phyloP scores from a whole-genome alignment of 306 rosid species.

The Phaseolus lunatus region DNA sequence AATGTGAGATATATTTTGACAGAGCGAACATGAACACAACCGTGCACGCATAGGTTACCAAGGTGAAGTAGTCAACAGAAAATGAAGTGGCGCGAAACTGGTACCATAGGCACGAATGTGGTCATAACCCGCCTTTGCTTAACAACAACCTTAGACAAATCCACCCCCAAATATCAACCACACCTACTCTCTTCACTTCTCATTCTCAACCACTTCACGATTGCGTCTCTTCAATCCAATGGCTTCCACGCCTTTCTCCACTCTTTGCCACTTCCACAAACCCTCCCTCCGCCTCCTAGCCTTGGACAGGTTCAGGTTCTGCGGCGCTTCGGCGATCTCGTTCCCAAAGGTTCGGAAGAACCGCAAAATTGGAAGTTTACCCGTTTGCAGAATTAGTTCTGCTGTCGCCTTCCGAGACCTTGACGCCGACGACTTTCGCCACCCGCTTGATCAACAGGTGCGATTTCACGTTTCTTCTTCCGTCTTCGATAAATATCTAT shows the following conservation, averaged over 20 bases:
- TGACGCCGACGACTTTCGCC: constrained; percentile 96
- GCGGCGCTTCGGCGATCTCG: constrained; percentile 28
- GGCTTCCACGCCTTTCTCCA: constrained; percentile 70
- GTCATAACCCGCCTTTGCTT: constrained; percentile 50
- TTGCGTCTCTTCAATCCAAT: constrained; percentile 47
- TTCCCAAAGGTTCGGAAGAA: constrained; percentile 44
- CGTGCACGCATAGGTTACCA: not conserved
- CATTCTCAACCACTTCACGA: not conserved
- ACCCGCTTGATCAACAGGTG: constrained; percentile 92
- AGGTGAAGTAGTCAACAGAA: constrained; percentile 52
- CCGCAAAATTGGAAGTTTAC: constrained; percentile 19
- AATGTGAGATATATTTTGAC: too few species aligned
- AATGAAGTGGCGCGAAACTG: constrained; percentile 71
- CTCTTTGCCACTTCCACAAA: constrained; percentile 56
- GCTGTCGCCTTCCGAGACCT: constrained; percentile 74
- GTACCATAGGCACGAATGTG: constrained; percentile 64
- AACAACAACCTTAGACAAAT: not conserved
- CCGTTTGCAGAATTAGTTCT: constrained; percentile 66
- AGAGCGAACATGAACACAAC: too few species aligned
- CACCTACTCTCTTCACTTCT: not conserved
- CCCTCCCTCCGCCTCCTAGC: constrained; percentile 38
- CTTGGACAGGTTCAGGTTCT: constrained; percentile 45
- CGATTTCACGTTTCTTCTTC: not conserved
- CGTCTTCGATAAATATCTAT: too few species aligned
- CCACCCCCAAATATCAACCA: not conserved